Evolutionary conservation across 352 stramenopile genomes (phyloP).

Genomic region (Phytophthora idaei): DNA sequence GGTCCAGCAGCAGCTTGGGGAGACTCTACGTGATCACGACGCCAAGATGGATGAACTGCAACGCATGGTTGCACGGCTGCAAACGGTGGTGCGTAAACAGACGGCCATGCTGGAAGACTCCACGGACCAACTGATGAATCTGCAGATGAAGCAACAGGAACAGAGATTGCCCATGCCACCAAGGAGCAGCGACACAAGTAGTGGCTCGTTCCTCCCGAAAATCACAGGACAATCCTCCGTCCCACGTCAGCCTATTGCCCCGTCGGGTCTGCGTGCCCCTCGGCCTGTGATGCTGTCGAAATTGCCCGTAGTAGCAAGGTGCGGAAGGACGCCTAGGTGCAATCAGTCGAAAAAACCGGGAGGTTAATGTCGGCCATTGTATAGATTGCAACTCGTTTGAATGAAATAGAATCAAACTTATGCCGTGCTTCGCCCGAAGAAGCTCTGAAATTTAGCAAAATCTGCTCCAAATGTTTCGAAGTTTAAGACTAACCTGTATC

Average conservation of each 20-base stretch:
- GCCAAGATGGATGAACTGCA: conserved; percentile 51
- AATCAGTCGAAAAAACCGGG: conserved; percentile 15
- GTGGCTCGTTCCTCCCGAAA: conserved; percentile 18
- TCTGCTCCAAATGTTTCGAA: too few relatives aligned
- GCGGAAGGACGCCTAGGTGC: not conserved
- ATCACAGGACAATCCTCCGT: conserved; percentile 8
- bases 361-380: not conserved
- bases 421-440: too few relatives aligned
- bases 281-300: conserved; percentile 31
- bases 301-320: conserved; percentile 14
- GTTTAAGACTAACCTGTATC: too few relatives aligned
- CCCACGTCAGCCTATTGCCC: conserved; percentile 24
- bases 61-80: conserved; percentile 43
- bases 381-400: too few relatives aligned
- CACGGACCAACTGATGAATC: conserved; percentile 28
- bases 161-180: conserved; percentile 5
- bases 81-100: conserved; percentile 51
- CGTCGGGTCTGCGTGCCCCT: conserved; percentile 27
- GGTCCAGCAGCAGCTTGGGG: conserved; percentile 46
- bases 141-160: conserved; percentile 18
- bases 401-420: too few relatives aligned
- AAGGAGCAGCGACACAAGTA: conserved; percentile 3
- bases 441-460: too few relatives aligned
- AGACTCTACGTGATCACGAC: conserved; percentile 45
- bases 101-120: conserved; percentile 43